phyloP scores from a whole-genome alignment of 352 stramenopile species.

The Blastocystis sp. region DNA sequence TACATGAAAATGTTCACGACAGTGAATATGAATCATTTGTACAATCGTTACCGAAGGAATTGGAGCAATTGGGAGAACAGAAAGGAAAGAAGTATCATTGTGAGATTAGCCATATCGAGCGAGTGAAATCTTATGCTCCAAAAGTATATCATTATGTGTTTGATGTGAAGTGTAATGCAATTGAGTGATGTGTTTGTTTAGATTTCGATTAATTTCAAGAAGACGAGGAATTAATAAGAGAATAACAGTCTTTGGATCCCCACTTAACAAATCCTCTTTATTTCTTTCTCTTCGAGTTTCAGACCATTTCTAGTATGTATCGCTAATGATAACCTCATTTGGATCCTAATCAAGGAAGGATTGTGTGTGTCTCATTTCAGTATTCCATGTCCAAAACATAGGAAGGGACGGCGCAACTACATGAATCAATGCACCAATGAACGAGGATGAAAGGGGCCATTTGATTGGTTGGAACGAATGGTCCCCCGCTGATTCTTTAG shows the following conservation, averaged over 20 bases:
- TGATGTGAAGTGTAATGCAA: background rate
- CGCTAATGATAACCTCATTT: too few species aligned
- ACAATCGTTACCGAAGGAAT: background rate
- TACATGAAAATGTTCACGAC: conserved; percentile 23
- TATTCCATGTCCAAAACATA: too few species aligned
- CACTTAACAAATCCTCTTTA: too few species aligned
- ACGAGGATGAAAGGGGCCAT: background rate
- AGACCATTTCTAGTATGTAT: too few species aligned
- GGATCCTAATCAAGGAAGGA: too few species aligned
- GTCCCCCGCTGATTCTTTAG: background rate
- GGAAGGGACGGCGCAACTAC: background rate
- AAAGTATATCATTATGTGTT: conserved; percentile 29
- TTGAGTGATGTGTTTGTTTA: background rate
- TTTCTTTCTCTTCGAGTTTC: too few species aligned
- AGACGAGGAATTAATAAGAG: too few species aligned
- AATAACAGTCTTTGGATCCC: too few species aligned
- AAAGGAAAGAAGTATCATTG: background rate
- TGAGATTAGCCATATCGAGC: background rate
- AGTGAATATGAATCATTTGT: background rate
- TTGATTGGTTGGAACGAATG: background rate
- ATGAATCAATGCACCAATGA: background rate
- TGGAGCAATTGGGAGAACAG: background rate
- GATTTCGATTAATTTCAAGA: background rate
- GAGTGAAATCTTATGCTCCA: conserved; percentile 13
- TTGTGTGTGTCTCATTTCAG: too few species aligned